These are phyloP conservation scores for Neurospora sp. DNA, from an alignment of 495 filamentous ascomycete genomes.

Conservation along the genomic window DNA sequence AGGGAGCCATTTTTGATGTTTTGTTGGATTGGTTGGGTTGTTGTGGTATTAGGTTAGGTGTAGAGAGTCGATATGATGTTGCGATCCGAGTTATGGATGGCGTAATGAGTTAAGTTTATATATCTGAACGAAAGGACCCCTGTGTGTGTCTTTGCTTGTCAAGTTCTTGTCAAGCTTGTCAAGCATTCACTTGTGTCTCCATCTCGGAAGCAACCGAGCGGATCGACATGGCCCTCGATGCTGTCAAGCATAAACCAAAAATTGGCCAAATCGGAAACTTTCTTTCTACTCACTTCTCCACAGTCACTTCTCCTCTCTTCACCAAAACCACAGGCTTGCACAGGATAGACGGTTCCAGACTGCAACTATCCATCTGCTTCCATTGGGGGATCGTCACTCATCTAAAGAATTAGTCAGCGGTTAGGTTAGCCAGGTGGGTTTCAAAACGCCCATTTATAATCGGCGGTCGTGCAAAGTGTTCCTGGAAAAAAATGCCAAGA, in stretches of 20 bases:
- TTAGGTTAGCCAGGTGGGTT: not conserved
- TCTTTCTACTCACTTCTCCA: not conserved
- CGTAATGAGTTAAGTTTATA: not conserved
- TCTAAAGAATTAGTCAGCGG: not conserved
- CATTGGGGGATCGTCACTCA: not conserved
- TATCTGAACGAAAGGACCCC: not conserved
- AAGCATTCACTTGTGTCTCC: not conserved
- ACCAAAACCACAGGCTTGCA: too few species aligned
- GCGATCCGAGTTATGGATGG: not conserved
- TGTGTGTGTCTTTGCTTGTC: not conserved
- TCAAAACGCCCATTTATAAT: not conserved
- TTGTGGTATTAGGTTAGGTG: not conserved
- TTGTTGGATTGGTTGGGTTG: not conserved
- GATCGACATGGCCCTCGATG: not conserved
- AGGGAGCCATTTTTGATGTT: constrained; percentile 34
- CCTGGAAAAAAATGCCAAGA: not conserved
- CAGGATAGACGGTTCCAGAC: not conserved
- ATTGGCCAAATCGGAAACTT: not conserved
- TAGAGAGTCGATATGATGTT: not conserved
- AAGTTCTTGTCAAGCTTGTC: not conserved
- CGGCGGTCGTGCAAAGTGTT: not conserved
- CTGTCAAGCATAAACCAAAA: not conserved
- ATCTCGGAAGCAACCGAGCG: not conserved
- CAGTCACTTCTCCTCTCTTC: not conserved
- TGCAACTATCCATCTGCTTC: not conserved